Evolutionary conservation across 257 asterid genomes (phyloP).

Genomic region (Handroanthus guayacan): DNA sequence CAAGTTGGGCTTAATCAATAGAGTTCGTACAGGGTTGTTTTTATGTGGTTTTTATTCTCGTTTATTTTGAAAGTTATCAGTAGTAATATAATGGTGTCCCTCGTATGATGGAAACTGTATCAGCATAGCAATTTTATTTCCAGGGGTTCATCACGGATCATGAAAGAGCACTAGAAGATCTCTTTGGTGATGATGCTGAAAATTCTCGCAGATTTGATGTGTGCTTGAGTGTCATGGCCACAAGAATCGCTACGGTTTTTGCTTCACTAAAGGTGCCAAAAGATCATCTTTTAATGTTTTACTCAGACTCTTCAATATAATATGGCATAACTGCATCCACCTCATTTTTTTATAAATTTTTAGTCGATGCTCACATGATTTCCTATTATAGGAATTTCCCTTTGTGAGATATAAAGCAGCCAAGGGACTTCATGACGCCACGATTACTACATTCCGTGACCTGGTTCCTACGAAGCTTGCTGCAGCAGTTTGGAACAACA

Average conservation of each 20-base stretch:
- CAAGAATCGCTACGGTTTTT: slow-evolving; percentile 85
- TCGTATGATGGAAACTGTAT: slow-evolving; percentile 30
- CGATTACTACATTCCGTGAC: slow-evolving; percentile 54
- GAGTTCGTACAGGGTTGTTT: slow-evolving; percentile 1
- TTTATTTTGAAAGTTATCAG: slow-evolving; percentile 16
- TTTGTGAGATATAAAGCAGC: slow-evolving; percentile 74
- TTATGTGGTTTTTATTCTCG: not conserved
- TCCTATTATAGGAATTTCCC: slow-evolving; percentile 73
- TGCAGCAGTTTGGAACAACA: slow-evolving; percentile 73
- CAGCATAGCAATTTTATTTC: slow-evolving; percentile 38
- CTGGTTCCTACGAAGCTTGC: slow-evolving; percentile 84
- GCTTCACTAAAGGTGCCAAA: slow-evolving; percentile 84
- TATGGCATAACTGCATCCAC: not conserved
- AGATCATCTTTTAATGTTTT: slow-evolving; percentile 14
- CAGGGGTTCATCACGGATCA: slow-evolving; percentile 90
- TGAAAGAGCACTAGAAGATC: slow-evolving; percentile 81
- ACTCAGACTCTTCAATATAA: slow-evolving; percentile 25
- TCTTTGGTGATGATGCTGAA: slow-evolving; percentile 66
- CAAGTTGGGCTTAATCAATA: not conserved
- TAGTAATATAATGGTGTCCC: slow-evolving; percentile 28
- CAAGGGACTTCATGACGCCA: slow-evolving; percentile 59
- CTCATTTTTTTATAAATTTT: slow-evolving; percentile 9
- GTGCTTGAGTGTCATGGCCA: slow-evolving; percentile 77
- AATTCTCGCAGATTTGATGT: slow-evolving; percentile 67
- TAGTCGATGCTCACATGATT: slow-evolving; percentile 26